Conservation (phyloP, 345 rosid genomes). For the Corchorus capsularis region DNA sequence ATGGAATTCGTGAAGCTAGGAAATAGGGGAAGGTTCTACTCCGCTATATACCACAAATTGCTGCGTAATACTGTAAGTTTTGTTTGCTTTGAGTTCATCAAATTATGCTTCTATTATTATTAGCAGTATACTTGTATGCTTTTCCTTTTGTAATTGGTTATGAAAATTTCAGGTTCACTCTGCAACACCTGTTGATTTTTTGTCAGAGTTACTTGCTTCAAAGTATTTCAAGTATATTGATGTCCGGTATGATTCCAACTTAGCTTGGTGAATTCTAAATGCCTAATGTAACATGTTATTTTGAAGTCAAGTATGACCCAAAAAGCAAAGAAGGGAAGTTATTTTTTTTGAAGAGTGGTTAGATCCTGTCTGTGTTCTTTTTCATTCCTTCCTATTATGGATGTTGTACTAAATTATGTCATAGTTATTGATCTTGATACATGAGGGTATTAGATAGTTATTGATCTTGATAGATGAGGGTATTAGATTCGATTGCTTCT, state of each 20-base stretch:
- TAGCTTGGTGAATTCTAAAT: background rate
- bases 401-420: background rate
- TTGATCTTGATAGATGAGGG: slow-evolving; percentile 10
- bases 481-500: background rate
- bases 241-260: slow-evolving; percentile 51
- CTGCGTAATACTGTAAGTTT: slow-evolving; percentile 66
- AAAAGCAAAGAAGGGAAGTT: background rate
- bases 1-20: slow-evolving; percentile 83
- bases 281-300: background rate
- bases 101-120: background rate
- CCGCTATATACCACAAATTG: slow-evolving; percentile 66
- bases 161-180: slow-evolving; percentile 54
- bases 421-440: slow-evolving; percentile 10
- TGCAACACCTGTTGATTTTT: slow-evolving; percentile 36
- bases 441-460: background rate
- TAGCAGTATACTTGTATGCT: background rate
- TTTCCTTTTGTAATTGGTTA: background rate
- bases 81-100: background rate
- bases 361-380: background rate
- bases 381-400: background rate
- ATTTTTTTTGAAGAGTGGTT: background rate
- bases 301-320: background rate
- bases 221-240: slow-evolving; percentile 81
- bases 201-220: slow-evolving; percentile 56
- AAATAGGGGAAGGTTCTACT: slow-evolving; percentile 67